A percentile compares a stretch with the other conserved stretches of the same genome.
Conservation (phyloP, 345 rosid species). For the Salix dunnii region DNA sequence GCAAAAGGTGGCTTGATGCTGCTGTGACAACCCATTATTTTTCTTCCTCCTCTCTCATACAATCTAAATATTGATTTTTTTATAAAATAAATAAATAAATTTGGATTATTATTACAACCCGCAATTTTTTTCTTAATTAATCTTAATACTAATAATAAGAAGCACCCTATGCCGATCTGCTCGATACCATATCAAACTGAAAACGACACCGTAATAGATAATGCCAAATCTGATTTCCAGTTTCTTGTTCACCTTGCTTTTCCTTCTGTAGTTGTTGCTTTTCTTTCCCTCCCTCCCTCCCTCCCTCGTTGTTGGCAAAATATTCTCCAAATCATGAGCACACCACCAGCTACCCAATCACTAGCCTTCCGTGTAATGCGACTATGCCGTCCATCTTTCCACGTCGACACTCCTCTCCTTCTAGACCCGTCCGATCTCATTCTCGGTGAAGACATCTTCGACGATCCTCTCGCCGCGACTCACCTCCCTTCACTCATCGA, state of each 20-base stretch:
- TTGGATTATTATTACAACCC: no score
- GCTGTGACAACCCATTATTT: no score
- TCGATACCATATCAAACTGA: no score
- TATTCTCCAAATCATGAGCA: constrained; percentile 36
- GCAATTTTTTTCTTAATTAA: no score
- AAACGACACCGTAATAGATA: neutral
- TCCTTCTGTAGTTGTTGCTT: no score
- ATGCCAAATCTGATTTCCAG: neutral
- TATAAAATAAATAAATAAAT: no score
- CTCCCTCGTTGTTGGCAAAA: neutral
- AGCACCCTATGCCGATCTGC: no score
- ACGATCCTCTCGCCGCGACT: constrained; percentile 69
- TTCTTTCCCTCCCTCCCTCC: neutral
- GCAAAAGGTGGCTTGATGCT: no score
- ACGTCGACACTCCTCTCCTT: constrained; percentile 77
- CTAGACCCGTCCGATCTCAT: constrained; percentile 82
- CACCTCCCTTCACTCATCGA: constrained; percentile 48
- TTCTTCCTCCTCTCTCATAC: no score
- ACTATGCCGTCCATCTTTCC: constrained; percentile 83
- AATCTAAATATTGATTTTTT: no score
- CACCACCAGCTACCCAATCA: constrained; percentile 72
- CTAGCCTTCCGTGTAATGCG: constrained; percentile 98
- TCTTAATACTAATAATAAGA: no score
- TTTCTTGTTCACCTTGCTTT: neutral
- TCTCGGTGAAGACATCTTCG: constrained; percentile 88